These are phyloP conservation scores for Blastomyces emzantsi DNA, from an alignment of 2,329 filamentous ascomycete species.

Conservation along the genomic window DNA sequence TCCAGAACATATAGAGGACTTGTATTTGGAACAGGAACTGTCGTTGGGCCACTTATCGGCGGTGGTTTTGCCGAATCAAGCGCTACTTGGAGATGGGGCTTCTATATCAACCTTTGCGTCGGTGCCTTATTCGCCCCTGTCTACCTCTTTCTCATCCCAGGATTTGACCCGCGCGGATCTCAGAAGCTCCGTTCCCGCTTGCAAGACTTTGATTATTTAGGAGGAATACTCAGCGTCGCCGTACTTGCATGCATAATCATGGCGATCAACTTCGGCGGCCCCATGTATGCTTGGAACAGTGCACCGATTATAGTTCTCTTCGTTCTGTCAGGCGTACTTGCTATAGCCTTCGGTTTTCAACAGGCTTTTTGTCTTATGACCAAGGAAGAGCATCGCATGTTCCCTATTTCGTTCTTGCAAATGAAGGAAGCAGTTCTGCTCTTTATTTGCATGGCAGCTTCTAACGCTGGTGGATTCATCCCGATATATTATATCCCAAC, in stretches of 20 bases:
- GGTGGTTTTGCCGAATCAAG: slow-evolving; percentile 26
- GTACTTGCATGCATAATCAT: slow-evolving; percentile 33
- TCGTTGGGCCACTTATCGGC: slow-evolving; percentile 34
- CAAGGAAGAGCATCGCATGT: slow-evolving; percentile 36
- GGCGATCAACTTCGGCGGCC: slow-evolving; percentile 45
- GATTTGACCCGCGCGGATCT: slow-evolving; percentile 18
- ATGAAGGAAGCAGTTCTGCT: slow-evolving; percentile 34
- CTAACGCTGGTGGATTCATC: slow-evolving; percentile 29
- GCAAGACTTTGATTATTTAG: slow-evolving; percentile 27
- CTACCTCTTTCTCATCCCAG: slow-evolving; percentile 37
- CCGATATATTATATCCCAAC: slow-evolving; percentile 47
- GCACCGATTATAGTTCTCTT: slow-evolving; percentile 41
- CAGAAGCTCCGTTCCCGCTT: background rate
- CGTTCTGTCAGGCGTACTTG: slow-evolving; percentile 38
- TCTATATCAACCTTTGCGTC: slow-evolving; percentile 48
- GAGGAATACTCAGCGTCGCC: slow-evolving; percentile 26
- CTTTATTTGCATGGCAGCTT: slow-evolving; percentile 33
- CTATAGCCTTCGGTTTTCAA: slow-evolving; percentile 39
- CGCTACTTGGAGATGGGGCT: slow-evolving; percentile 29
- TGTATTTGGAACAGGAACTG: slow-evolving; percentile 31
- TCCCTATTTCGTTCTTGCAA: slow-evolving; percentile 41
- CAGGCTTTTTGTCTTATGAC: slow-evolving; percentile 39
- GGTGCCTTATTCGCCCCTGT: slow-evolving; percentile 37
- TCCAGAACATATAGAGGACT: slow-evolving; percentile 30
- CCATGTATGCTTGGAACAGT: slow-evolving; percentile 40